Evolutionary conservation across 1,284 basidiomycete genomes (phyloP).

Genomic region (Volvariella surrecta): DNA sequence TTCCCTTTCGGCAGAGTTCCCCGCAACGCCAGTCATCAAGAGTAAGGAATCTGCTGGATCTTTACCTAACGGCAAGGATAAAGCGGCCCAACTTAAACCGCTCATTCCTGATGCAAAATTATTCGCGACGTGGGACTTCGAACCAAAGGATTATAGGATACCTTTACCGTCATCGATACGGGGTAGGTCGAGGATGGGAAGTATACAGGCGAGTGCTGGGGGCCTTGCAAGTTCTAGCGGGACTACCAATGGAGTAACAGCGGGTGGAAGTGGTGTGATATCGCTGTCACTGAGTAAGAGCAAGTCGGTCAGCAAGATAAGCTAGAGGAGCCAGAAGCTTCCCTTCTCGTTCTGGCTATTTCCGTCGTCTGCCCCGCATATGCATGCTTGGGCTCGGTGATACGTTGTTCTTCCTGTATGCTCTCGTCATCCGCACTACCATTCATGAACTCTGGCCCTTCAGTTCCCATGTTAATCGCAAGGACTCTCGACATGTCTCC

Average conservation of each 20-base stretch:
- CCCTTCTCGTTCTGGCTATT: neutral
- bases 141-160: conserved; percentile 53
- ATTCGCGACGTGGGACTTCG: conserved; percentile 71
- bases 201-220: conserved; percentile 11
- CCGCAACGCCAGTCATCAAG: conserved; percentile 18
- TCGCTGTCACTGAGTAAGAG: conserved; percentile 14
- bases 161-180: conserved; percentile 22
- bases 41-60: neutral
- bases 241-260: neutral
- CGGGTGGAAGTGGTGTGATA: conserved; percentile 16
- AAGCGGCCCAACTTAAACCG: conserved; percentile 23
- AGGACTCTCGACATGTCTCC: too few relatives aligned
- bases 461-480: too few relatives aligned
- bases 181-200: conserved; percentile 17
- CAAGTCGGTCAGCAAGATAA: conserved; percentile 13
- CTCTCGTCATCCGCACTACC: too few relatives aligned
- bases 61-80: conserved; percentile 4
- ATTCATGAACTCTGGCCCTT: too few relatives aligned
- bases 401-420: too few relatives aligned
- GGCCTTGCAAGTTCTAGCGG: neutral
- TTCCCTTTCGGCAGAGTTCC: conserved; percentile 19
- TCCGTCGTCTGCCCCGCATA: too few relatives aligned
- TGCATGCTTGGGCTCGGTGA: too few relatives aligned
- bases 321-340: neutral
- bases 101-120: conserved; percentile 57